phyloP scores from a whole-genome alignment of 306 rosid genomes.

The Vachellia collinsii region DNA sequence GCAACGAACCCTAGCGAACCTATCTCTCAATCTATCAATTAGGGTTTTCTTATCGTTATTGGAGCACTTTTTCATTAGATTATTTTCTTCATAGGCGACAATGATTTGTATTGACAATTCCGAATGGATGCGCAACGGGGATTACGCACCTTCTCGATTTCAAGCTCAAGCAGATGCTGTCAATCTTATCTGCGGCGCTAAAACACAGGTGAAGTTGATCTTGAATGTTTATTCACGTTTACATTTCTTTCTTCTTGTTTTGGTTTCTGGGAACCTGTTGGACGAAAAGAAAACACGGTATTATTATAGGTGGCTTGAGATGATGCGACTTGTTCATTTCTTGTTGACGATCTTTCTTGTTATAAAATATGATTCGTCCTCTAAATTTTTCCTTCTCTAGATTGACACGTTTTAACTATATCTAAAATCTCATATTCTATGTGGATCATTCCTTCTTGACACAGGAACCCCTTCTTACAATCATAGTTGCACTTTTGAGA shows the following conservation, averaged over 20 bases:
- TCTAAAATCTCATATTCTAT: not conserved
- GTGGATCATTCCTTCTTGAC: not conserved
- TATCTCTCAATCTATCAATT: constrained; percentile 12
- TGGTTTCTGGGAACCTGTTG: constrained; percentile 3
- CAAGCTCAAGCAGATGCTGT: constrained; percentile 92
- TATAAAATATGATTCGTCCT: not conserved
- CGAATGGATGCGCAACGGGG: constrained; percentile 98
- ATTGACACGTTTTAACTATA: not conserved
- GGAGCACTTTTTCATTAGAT: not conserved
- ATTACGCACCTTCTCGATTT: constrained; percentile 83
- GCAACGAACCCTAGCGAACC: constrained; percentile 6
- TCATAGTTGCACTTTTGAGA: constrained; percentile 4
- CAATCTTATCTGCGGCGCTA: constrained; percentile 93
- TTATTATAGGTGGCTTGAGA: constrained; percentile 18
- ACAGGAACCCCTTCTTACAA: not conserved
- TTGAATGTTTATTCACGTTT: not conserved
- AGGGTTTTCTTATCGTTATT: constrained; percentile 51
- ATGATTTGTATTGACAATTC: constrained; percentile 97
- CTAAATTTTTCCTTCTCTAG: not conserved
- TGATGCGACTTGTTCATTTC: constrained; percentile 8
- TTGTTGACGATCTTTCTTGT: not conserved
- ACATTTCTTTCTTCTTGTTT: not conserved
- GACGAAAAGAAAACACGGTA: not conserved
- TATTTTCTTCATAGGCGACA: constrained; percentile 62
- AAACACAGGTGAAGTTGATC: constrained; percentile 70